A percentile compares a stretch with the other conserved stretches of the same genome.
Evolutionary conservation across 495 filamentous ascomycete species (phyloP).

Genomic region (Aspergillus olivimuriae): DNA sequence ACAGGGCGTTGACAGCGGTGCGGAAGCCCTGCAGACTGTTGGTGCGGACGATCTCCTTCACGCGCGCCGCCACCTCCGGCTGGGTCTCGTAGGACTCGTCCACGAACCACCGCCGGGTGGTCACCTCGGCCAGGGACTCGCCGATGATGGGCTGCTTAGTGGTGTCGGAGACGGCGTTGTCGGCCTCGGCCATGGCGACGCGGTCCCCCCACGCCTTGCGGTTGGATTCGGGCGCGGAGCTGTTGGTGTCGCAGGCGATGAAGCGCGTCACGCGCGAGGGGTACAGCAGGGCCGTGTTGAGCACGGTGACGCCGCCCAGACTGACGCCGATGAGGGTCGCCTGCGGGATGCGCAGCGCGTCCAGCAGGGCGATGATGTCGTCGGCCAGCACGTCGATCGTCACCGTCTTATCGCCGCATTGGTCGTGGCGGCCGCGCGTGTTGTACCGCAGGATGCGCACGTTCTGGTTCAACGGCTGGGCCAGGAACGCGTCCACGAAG

Average conservation of each 20-base stretch:
- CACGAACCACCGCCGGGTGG: slow-evolving; percentile 70
- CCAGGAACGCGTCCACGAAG: slow-evolving; percentile 55
- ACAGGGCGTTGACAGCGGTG: slow-evolving; percentile 64
- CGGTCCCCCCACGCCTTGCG: slow-evolving; percentile 70
- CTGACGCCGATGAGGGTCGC: slow-evolving; percentile 66
- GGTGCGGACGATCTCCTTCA: slow-evolving; percentile 53
- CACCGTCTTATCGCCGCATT: slow-evolving; percentile 41
- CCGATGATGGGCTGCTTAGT: slow-evolving; percentile 50
- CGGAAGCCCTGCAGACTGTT: slow-evolving; percentile 67
- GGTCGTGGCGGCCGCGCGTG: slow-evolving; percentile 52
- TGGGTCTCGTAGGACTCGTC: slow-evolving; percentile 50
- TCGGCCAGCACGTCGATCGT: slow-evolving; percentile 57
- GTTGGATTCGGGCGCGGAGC: slow-evolving; percentile 59
- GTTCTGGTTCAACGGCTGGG: slow-evolving; percentile 49
- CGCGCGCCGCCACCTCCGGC: slow-evolving; percentile 41
- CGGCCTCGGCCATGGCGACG: slow-evolving; percentile 57
- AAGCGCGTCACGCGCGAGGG: slow-evolving; percentile 52
- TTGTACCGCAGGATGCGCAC: slow-evolving; percentile 69
- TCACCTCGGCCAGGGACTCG: slow-evolving; percentile 55
- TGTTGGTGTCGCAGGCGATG: slow-evolving; percentile 74
- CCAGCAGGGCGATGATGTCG: slow-evolving; percentile 55
- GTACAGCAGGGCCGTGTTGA: slow-evolving; percentile 63
- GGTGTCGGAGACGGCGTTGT: slow-evolving; percentile 35
- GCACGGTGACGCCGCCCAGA: slow-evolving; percentile 68
- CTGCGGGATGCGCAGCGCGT: slow-evolving; percentile 53